Conservation (phyloP, 192 early-diverging fungal genomes). For the Rhizophagus clarus region DNA sequence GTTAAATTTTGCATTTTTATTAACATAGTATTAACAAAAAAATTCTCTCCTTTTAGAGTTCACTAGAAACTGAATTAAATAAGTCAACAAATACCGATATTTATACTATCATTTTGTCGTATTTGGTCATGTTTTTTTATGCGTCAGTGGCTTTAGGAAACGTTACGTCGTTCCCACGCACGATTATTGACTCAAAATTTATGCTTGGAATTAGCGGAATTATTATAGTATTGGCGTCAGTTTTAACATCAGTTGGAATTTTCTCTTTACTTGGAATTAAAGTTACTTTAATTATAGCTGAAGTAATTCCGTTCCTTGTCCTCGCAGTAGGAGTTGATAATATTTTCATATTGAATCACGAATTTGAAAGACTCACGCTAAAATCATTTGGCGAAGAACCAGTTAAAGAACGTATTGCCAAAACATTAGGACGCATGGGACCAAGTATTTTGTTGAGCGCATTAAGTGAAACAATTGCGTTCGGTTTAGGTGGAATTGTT, state of each 20-base stretch:
- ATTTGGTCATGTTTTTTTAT: conserved; percentile 67
- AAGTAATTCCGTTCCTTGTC: conserved; percentile 70
- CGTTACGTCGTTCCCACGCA: conserved; percentile 41
- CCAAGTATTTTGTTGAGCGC: conserved; percentile 64
- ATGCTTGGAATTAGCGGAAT: conserved; percentile 61
- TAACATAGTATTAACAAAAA: not conserved
- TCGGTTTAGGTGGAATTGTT: conserved; percentile 61
- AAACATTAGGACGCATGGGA: conserved; percentile 60
- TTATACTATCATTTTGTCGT: conserved; percentile 55
- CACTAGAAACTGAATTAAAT: conserved; percentile 61
- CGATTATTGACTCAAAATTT: conserved; percentile 64
- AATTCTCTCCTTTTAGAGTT: conserved; percentile 38
- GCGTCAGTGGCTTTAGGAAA: conserved; percentile 61
- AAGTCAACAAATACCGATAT: conserved; percentile 64
- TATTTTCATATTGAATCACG: conserved; percentile 68
- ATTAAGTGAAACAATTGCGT: conserved; percentile 63
- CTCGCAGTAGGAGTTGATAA: conserved; percentile 71
- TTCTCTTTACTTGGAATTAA: conserved; percentile 63
- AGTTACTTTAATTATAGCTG: conserved; percentile 67
- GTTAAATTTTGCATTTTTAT: not conserved
- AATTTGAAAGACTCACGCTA: conserved; percentile 51
- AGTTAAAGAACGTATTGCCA: conserved; percentile 60
- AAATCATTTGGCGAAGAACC: conserved; percentile 46
- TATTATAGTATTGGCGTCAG: conserved; percentile 59
- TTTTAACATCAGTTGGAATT: conserved; percentile 62